Base-by-base conservation (phyloP, 495 filamentous ascomycete genomes). In the Hypomontagnella monticulosa region DNA sequence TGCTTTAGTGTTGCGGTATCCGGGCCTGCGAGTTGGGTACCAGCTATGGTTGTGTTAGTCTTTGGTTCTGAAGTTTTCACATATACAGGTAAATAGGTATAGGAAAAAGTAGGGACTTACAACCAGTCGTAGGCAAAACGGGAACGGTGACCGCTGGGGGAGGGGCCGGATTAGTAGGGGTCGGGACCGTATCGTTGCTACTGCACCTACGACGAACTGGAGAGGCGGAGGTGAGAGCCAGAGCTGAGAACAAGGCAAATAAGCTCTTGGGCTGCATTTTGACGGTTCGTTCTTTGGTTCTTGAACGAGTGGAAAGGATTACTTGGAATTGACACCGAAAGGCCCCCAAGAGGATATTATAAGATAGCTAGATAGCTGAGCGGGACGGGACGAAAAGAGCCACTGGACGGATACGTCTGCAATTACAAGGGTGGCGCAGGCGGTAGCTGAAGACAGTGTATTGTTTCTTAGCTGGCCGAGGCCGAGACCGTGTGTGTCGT, bases 1-100 rank as follows among this genome's bases (percentile, higher is more conserved):
- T 85, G 83, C 73, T 85, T 84, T 54, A 92, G 80, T 10, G 71
- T 75, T 34, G 73, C 74, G 9, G 75, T 32, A 9, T 76, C 72
- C 3, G 87, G 86, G 0, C 66, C 32, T 5, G 82, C 78, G 12
- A 91, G 81, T 12, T 80, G 67, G 1, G 50, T 57, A 33, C 64
- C 73, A 65, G 70, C 49, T 68, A 12, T 11, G 20, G 14, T 16
- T 5, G 3, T 48, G 57, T 76, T 59, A 73, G 70, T 16, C 42
- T n/a, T n/a, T 2, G 9, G n/a, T 34, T 8, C 2, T 34, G 3
- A 14, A 1, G 6, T 0, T 1, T 49, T 7, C 14, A 32, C 8
- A 4, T 33, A 32, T 49, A n/a, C n/a, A n/a, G n/a, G n/a, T n/a
- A n/a, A n/a, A n/a, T n/a, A n/a, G n/a, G n/a, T n/a, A n/a, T n/a